phyloP scores from a whole-genome alignment of 2,329 filamentous ascomycete genomes.

The Penicillium thymicola region DNA sequence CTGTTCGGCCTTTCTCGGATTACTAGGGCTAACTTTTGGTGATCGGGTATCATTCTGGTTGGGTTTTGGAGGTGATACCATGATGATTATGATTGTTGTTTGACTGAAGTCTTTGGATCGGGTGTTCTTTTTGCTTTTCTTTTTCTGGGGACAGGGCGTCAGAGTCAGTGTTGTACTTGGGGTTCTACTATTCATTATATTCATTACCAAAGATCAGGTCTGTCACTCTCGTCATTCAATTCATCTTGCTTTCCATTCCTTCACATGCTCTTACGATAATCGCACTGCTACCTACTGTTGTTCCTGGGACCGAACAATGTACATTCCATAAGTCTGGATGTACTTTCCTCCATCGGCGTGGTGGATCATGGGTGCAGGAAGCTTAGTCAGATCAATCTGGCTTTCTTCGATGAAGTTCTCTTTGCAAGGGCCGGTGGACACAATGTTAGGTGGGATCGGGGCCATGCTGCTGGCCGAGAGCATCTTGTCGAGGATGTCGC shows the following conservation, averaged over 20 bases:
- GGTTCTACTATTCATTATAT: not conserved
- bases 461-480: constrained; percentile 1
- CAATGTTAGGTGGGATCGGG: constrained; percentile 11
- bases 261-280: not conserved
- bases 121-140: not conserved
- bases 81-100: not conserved
- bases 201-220: not conserved
- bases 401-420: constrained; percentile 39
- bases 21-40: constrained; percentile 6
- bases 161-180: not conserved
- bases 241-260: not conserved
- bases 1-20: constrained; percentile 33
- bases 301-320: constrained; percentile 41
- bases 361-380: constrained; percentile 47
- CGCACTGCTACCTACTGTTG: too few species aligned
- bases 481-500: constrained; percentile 4
- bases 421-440: constrained; percentile 44
- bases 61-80: not conserved
- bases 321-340: constrained; percentile 51
- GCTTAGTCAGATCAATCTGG: constrained; percentile 43
- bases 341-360: constrained; percentile 50
- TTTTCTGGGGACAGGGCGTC: not conserved
- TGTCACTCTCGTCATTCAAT: not conserved
- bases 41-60: too few species aligned
- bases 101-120: not conserved